A percentile compares a stretch with the other conserved stretches of the same genome.
Conservation (phyloP, 352 stramenopile genomes). For the Paralagenidium karlingii region DNA sequence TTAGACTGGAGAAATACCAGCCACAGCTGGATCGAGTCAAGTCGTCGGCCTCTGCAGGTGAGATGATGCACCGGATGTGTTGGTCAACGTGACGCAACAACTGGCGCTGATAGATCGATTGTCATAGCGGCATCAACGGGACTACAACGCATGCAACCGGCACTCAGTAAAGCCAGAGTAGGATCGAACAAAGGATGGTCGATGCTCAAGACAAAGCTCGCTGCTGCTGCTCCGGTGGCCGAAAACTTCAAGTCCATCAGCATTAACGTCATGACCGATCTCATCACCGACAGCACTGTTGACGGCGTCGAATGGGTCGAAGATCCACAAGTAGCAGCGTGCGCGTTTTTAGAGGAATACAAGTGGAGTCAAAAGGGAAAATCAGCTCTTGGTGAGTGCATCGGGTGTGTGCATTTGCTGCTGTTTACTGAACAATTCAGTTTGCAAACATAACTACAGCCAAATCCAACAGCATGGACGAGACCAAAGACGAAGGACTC, state of each 20-base stretch:
- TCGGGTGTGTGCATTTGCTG: too few species aligned
- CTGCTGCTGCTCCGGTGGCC: constrained; percentile 50
- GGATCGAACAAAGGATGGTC: constrained; percentile 27
- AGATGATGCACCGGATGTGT: constrained; percentile 1
- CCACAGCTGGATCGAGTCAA: constrained; percentile 61
- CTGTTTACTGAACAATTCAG: too few species aligned
- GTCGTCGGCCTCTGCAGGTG: constrained; percentile 53
- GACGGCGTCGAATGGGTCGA: constrained; percentile 33
- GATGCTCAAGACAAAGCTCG: constrained; percentile 64
- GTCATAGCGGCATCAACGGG: constrained; percentile 23
- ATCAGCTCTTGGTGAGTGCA: too few species aligned
- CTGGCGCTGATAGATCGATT: constrained; percentile 1
- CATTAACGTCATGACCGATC: constrained; percentile 54
- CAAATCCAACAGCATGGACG: too few species aligned
- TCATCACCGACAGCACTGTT: constrained; percentile 44
- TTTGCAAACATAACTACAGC: too few species aligned
- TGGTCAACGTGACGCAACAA: too few species aligned
- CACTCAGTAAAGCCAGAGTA: constrained; percentile 9
- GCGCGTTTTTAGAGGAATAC: constrained; percentile 48
- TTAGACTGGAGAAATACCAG: constrained; percentile 60
- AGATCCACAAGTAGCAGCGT: constrained; percentile 20
- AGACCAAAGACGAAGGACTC: background rate
- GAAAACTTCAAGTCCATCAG: constrained; percentile 67
- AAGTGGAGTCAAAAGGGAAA: constrained; percentile 9
- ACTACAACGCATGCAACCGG: constrained; percentile 28